phyloP scores from a whole-genome alignment of 2,329 filamentous ascomycete species.

The Purpureocillium lavendulum region DNA sequence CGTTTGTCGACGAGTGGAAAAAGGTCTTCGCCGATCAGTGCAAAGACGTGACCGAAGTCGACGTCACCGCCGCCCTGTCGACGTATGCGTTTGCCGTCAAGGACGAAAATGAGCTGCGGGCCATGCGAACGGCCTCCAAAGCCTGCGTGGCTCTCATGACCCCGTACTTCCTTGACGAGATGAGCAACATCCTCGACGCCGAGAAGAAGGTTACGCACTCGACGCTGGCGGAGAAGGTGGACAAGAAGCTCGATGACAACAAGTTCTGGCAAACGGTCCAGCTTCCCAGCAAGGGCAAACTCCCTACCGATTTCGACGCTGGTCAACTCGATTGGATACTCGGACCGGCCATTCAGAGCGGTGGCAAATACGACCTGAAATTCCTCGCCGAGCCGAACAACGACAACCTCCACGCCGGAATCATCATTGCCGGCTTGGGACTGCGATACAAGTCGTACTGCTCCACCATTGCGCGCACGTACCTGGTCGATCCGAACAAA shows the following conservation, averaged over 20 bases:
- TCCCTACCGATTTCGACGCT: slow-evolving; percentile 80
- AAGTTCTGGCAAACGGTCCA: slow-evolving; percentile 86
- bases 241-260: slow-evolving; percentile 82
- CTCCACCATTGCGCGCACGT: slow-evolving; percentile 85
- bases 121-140: slow-evolving; percentile 89
- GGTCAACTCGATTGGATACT: slow-evolving; percentile 90
- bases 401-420: slow-evolving; percentile 77
- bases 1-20: slow-evolving; percentile 96
- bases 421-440: slow-evolving; percentile 88
- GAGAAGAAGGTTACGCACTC: slow-evolving; percentile 97
- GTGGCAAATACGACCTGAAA: slow-evolving; percentile 87
- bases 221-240: slow-evolving; percentile 75
- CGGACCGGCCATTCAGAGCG: slow-evolving; percentile 85
- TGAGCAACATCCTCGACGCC: slow-evolving; percentile 90
- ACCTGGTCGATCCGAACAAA: slow-evolving; percentile 95
- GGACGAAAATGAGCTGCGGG: slow-evolving; percentile 86
- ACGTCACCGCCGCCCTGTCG: slow-evolving; percentile 76
- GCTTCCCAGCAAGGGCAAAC: slow-evolving; percentile 61
- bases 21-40: slow-evolving; percentile 67
- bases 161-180: slow-evolving; percentile 95
- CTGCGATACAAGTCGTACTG: slow-evolving; percentile 94
- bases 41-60: slow-evolving; percentile 82
- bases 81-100: slow-evolving; percentile 81
- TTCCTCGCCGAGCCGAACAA: slow-evolving; percentile 72
- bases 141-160: slow-evolving; percentile 93